Base-by-base conservation (phyloP, 2,329 filamentous ascomycete species). In the Leptographium procerum region DNA sequence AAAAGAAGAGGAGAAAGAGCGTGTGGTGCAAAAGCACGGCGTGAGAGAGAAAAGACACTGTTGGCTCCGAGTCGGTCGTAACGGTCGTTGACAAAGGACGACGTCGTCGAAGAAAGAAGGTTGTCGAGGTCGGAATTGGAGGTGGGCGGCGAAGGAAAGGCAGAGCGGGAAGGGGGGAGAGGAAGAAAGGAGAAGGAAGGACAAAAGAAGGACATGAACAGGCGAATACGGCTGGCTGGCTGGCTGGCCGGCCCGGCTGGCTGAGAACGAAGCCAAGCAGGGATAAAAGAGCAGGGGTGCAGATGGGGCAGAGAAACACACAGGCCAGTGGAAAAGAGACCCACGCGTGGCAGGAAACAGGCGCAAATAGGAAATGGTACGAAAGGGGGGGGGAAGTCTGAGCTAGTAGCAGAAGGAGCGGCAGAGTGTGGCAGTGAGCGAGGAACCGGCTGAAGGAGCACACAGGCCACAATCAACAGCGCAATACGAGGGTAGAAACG, bases 91-190 rank as follows among this genome's bases (percentile, higher is more conserved):
- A 59, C 61, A 61, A 63, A 31, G 60, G 61, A 61, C 60, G 60
- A 61, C 62, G 63, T 62, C 63, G 62, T 61, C 63, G 61, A 61
- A 61, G 61, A 60, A 59, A 57, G 57, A 53, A 45, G 28, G 50
- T 66, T 64, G 62, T 65, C 67, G 63, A 65, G 66, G 66, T 66
- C 61, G 61, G 60, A 56, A 58, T 33, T 61, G 65, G 63, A 64
- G 65, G 60, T 63, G 61, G 61, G 61, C 59, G 60, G 47, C 47
- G 55, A 56, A 59, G 63, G 51, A 34, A 53, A 24, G 52, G 40
- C 24, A 55, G 55, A n/a, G n/a, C n/a, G 40, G 40, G 40, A 43
- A 59, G 60, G 43, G 57, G 57, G 43, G 29, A 51, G 55, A 54
- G 28, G 57, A 57, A 31, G 33, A 31, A 36, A 57, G 57, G 51